Evolutionary conservation across 163 green algal genomes (phyloP), one percentile per base, ranked within the genome.

Genomic region (Chlamydomonas reinhardtii): DNA sequence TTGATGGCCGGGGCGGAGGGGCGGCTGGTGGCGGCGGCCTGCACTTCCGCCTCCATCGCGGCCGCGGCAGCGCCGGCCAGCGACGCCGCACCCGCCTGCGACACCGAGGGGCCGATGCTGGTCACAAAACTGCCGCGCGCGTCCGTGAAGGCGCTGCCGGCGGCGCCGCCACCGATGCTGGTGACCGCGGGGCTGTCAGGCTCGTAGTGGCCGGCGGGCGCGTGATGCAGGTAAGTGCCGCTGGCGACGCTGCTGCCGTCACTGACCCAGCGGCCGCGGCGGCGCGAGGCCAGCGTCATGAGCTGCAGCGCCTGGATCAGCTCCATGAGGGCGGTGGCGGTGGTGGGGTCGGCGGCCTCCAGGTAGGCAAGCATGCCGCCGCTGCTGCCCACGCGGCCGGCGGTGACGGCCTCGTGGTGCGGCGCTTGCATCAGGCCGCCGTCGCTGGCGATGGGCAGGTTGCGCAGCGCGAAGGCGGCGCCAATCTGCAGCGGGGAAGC

Each of bases 231-330:
- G 48, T 66, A 86, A 4, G 27, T 32, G 31, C 80, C 80, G 39
- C 72, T 82, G 39, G 31, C 37, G 15, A 31, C 48, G 82, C 82
- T 87, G 72, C 82, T 87, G 43, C 72, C 82, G 48, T 87, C 82
- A 2, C 72, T 82, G 14, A 87, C 35, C 61, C 37, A 76, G 20
- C 82, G 71, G 48, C 48, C 48, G 25, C 82, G 71, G 34, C 82
- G 82, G 37, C 82, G 82, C 39, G 37, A 61, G 62, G 73, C 29
- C 19, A 82, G 29, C 29, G 82, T 81, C 82, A 87, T 81, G 5
- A 87, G 61, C 72, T 87, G 82, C 37, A 87, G 61, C n/a, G 82
- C 82, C 39, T 87, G 82, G n/a, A 87, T 31, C 19, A 87, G 72
- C 72, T 87, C 82, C 82, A 87, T 34, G 2, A 87, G 71, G 3